Evolutionary conservation across 2,329 filamentous ascomycete species (phyloP).

Genomic region (Stagonosporopsis chrysanthemi): DNA sequence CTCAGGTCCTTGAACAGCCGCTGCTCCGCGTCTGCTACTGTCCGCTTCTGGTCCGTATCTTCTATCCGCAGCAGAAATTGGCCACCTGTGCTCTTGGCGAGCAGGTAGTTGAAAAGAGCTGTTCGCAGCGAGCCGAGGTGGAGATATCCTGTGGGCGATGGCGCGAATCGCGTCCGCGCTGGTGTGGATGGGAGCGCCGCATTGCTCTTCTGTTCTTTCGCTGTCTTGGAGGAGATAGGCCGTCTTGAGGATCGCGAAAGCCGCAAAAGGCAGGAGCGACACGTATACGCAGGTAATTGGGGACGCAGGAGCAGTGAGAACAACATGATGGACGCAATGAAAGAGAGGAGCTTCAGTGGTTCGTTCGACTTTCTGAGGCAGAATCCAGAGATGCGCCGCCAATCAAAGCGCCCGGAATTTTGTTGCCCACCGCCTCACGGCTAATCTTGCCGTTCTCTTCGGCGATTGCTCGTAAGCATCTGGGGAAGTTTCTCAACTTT

Average conservation of each 20-base stretch:
- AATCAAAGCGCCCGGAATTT: conserved; percentile 21
- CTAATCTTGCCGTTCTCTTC: conserved; percentile 10
- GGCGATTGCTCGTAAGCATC: conserved; percentile 11
- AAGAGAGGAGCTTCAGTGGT: not conserved
- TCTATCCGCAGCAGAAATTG: conserved; percentile 92
- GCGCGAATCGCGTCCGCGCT: conserved; percentile 83
- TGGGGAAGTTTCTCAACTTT: conserved; percentile 17
- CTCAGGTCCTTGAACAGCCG: conserved; percentile 78
- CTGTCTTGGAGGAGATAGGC: conserved; percentile 21
- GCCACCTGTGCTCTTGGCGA: conserved; percentile 86
- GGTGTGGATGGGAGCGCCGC: conserved; percentile 38
- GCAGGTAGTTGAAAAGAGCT: conserved; percentile 91
- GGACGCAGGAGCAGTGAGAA: conserved; percentile 29
- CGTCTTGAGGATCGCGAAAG: conserved; percentile 22
- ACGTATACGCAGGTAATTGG: conserved; percentile 37
- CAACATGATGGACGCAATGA: conserved; percentile 29
- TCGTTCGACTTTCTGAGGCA: conserved; percentile 25
- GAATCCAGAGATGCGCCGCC: conserved; percentile 4
- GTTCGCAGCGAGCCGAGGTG: conserved; percentile 92
- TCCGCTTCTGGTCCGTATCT: conserved; percentile 91
- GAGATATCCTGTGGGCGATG: conserved; percentile 91
- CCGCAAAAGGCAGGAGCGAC: conserved; percentile 40
- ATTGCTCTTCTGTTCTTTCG: conserved; percentile 15
- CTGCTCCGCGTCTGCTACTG: conserved; percentile 79
- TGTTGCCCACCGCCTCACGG: conserved; percentile 20